Percentiles rank a stretch among this genome's conserved stretches.
These are phyloP conservation scores for Globisporangium barbulae DNA, from an alignment of 352 stramenopile species.

Conservation along the genomic window DNA sequence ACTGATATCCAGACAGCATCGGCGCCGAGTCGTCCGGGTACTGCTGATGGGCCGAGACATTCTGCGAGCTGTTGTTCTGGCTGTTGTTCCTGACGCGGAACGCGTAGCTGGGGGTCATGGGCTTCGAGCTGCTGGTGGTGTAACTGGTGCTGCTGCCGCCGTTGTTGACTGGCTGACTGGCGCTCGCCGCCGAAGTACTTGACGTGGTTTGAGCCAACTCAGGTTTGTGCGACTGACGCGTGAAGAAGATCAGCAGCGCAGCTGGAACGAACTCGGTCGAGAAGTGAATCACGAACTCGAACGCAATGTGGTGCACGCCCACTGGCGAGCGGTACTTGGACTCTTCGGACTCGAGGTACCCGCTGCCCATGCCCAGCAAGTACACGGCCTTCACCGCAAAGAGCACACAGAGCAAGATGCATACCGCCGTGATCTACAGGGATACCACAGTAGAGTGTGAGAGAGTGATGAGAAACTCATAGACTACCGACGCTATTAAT, in stretches of 20 bases:
- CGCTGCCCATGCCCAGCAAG: constrained; percentile 64
- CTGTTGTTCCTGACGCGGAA: constrained; percentile 33
- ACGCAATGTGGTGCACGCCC: constrained; percentile 64
- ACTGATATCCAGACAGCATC: constrained; percentile 65
- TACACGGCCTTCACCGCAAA: constrained; percentile 69
- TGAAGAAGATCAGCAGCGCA: constrained; percentile 66
- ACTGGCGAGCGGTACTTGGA: constrained; percentile 57
- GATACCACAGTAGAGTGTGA: too few species aligned
- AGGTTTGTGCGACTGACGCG: constrained; percentile 27
- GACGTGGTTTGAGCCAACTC: constrained; percentile 27
- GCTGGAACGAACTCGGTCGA: constrained; percentile 71
- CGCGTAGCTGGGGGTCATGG: constrained; percentile 34
- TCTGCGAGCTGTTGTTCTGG: constrained; percentile 23
- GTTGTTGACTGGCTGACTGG: constrained; percentile 7
- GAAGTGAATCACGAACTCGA: constrained; percentile 72
- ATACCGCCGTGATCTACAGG: constrained; percentile 69
- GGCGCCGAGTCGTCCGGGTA: constrained; percentile 48
- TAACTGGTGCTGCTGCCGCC: constrained; percentile 21
- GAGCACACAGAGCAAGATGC: constrained; percentile 63
- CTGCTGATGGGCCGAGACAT: constrained; percentile 17
- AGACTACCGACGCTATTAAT: neutral
- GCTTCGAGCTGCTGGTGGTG: constrained; percentile 30
- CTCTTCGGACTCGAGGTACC: constrained; percentile 57
- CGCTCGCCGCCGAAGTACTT: constrained; percentile 23
- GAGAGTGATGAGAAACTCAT: neutral